A percentile compares a stretch with the other conserved stretches of the same genome.
Evolutionary conservation across 495 filamentous ascomycete genomes (phyloP).

Genomic region (Hypoxylon fragiforme): DNA sequence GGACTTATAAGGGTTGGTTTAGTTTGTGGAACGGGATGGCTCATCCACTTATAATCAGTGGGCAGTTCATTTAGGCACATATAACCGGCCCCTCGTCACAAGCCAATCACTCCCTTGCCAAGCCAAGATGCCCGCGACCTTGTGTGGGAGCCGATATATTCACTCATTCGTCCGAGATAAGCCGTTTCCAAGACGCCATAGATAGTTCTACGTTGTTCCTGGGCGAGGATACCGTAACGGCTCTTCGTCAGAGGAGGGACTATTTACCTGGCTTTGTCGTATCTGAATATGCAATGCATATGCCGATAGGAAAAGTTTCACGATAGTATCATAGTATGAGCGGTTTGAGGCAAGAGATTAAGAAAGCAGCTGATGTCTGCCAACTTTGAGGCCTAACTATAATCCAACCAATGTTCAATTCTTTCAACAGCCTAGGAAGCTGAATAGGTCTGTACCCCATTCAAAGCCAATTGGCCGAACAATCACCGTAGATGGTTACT

Average conservation of each 20-base stretch:
- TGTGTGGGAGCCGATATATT: slow-evolving; percentile 8
- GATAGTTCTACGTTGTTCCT: slow-evolving; percentile 2
- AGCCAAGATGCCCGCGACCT: slow-evolving; percentile 11
- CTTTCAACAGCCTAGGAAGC: neutral
- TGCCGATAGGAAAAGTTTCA: too few relatives aligned
- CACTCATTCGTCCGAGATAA: slow-evolving; percentile 35
- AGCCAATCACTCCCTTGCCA: slow-evolving; percentile 28
- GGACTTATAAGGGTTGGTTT: slow-evolving; percentile 24
- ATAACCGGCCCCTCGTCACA: slow-evolving; percentile 31
- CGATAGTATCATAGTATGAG: too few relatives aligned
- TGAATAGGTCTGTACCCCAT: slow-evolving; percentile 3
- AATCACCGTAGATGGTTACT: slow-evolving; percentile 13
- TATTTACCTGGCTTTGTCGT: neutral
- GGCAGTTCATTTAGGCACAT: slow-evolving; percentile 31
- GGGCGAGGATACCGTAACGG: slow-evolving; percentile 2
- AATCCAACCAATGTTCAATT: neutral
- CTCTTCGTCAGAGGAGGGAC: neutral
- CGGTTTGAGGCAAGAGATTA: too few relatives aligned
- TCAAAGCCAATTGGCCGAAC: slow-evolving; percentile 25
- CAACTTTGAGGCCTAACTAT: neutral
- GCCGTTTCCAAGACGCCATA: slow-evolving; percentile 12
- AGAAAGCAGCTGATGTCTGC: too few relatives aligned
- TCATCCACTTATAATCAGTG: slow-evolving; percentile 4
- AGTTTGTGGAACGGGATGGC: slow-evolving; percentile 3
- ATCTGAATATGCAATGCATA: neutral